phyloP scores from a whole-genome alignment of 2,329 filamentous ascomycete genomes.

The Ophiosphaerella narmari region DNA sequence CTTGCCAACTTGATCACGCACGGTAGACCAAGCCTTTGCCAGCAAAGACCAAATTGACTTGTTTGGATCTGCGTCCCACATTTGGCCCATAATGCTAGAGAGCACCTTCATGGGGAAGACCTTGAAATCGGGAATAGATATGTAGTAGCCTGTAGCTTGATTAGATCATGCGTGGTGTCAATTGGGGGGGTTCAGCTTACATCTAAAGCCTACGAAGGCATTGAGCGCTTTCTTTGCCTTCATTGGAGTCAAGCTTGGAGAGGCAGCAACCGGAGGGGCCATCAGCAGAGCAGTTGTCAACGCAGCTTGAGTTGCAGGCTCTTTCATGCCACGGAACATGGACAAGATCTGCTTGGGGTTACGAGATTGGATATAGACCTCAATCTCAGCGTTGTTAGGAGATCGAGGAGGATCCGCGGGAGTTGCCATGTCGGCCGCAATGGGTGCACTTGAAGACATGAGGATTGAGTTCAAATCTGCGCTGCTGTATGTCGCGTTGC shows the following conservation, averaged over 20 bases:
- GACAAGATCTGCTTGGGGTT: no score
- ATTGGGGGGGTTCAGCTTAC: slow-evolving; percentile 18
- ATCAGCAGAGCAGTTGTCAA: no score
- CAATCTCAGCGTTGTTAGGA: no score
- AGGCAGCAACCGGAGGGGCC: slow-evolving; percentile 6
- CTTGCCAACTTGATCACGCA: slow-evolving; percentile 57
- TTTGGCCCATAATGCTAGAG: slow-evolving; percentile 54
- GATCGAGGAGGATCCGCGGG: no score
- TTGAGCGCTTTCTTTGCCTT: slow-evolving; percentile 40
- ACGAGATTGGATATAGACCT: no score
- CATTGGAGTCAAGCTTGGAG: background rate
- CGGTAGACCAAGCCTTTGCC: slow-evolving; percentile 60
- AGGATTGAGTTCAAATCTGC: no score
- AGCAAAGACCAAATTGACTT: slow-evolving; percentile 59
- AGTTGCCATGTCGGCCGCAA: no score
- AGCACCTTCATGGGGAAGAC: slow-evolving; percentile 57
- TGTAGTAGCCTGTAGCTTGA: slow-evolving; percentile 51
- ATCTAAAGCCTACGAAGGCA: slow-evolving; percentile 44
- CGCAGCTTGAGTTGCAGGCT: no score
- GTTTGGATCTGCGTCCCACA: slow-evolving; percentile 58
- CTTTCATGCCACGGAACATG: no score
- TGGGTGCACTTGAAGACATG: no score
- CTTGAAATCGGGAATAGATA: slow-evolving; percentile 49
- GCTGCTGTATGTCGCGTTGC: no score
- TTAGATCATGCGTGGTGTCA: slow-evolving; percentile 31